A percentile compares a stretch with the other conserved stretches of the same genome.
Evolutionary conservation across 768 basidiomycete genomes (phyloP).

Genomic region (Clitopilus hobsonii): DNA sequence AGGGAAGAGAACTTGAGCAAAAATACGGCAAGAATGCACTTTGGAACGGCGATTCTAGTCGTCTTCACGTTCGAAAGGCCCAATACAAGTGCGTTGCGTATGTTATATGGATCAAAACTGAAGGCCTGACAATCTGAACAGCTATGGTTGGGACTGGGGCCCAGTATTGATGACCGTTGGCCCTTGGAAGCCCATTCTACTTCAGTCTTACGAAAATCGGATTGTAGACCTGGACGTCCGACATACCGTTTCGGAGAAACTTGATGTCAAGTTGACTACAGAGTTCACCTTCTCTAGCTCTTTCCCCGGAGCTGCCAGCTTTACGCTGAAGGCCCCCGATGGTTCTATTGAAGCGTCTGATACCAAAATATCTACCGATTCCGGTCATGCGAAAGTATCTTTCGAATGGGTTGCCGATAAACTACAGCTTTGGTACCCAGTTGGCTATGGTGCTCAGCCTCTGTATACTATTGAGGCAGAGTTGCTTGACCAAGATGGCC

Average conservation of each 20-base stretch:
- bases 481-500: conserved; percentile 41
- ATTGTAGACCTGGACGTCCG: conserved; percentile 66
- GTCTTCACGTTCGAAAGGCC: conserved; percentile 89
- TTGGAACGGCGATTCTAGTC: conserved; percentile 92
- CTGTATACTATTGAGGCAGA: conserved; percentile 60
- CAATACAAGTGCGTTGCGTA: conserved; percentile 70
- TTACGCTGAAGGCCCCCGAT: conserved; percentile 44
- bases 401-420: conserved; percentile 52
- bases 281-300: conserved; percentile 37
- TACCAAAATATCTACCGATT: conserved; percentile 28
- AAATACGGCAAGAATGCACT: conserved; percentile 52
- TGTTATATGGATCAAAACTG: too few relatives aligned
- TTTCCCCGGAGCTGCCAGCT: conserved; percentile 32
- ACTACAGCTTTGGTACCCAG: conserved; percentile 81
- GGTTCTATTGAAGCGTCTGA: conserved; percentile 42
- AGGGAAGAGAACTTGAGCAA: conserved; percentile 76
- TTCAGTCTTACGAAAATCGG: conserved; percentile 64
- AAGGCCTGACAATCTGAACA: conserved; percentile 22
- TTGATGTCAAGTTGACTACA: conserved; percentile 49
- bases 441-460: conserved; percentile 78
- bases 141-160: conserved; percentile 93
- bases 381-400: conserved; percentile 30
- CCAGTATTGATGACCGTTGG: conserved; percentile 84
- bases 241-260: conserved; percentile 46
- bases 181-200: conserved; percentile 77